phyloP scores from a whole-genome alignment of 352 stramenopile species.

The Phytophthora megakarya region DNA sequence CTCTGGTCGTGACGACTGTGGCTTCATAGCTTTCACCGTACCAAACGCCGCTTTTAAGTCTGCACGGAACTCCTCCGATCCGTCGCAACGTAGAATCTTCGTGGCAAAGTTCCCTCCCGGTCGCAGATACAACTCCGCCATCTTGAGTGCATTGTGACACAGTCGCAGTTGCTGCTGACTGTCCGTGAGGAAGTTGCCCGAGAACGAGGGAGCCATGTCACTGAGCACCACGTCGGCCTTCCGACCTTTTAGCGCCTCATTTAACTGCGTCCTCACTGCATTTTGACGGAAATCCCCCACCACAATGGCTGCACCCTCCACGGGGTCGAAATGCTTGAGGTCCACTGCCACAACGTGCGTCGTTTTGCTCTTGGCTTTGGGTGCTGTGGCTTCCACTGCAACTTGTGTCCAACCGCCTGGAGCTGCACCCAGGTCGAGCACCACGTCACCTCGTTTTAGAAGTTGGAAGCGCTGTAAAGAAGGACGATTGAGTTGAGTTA shows the following conservation, averaged over 20 bases:
- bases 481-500: not conserved
- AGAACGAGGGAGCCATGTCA: conserved; percentile 90
- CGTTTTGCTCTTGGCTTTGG: conserved; percentile 16
- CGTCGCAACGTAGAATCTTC: conserved; percentile 83
- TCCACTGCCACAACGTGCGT: conserved; percentile 76
- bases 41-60: conserved; percentile 79
- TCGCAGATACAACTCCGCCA: conserved; percentile 81
- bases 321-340: conserved; percentile 66
- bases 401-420: conserved; percentile 88
- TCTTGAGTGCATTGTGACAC: conserved; percentile 85
- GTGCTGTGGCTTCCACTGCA: conserved; percentile 58
- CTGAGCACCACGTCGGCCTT: conserved; percentile 83
- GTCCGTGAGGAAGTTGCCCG: conserved; percentile 76
- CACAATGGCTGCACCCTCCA: conserved; percentile 71
- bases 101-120: conserved; percentile 80
- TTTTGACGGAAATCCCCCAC: conserved; percentile 85
- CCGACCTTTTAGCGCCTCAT: conserved; percentile 45
- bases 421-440: conserved; percentile 84
- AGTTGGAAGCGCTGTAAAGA: conserved; percentile 45
- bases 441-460: conserved; percentile 62
- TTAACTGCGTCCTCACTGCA: conserved; percentile 59
- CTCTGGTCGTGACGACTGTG: conserved; percentile 73
- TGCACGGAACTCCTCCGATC: conserved; percentile 73
- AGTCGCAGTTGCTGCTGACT: conserved; percentile 82
- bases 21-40: conserved; percentile 77